Evolutionary conservation across 495 filamentous ascomycete genomes (phyloP).

Genomic region (Parmelia sp.): DNA sequence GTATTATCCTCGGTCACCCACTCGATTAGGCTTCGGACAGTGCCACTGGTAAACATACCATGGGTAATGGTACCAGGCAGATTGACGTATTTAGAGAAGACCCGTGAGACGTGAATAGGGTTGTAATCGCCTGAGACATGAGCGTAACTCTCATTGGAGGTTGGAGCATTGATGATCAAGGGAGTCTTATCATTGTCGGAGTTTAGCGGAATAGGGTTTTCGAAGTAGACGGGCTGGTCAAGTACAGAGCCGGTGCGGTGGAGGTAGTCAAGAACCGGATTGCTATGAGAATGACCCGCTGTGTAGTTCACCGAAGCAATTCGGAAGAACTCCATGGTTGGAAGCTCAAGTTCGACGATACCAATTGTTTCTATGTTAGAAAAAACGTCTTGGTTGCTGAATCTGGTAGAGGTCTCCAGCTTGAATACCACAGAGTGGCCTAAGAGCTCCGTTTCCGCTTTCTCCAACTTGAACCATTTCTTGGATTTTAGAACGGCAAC

Average conservation of each 20-base stretch:
- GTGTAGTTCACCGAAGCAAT: neutral
- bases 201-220: neutral
- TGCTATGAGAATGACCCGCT: neutral
- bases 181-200: neutral
- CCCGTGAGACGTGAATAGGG: constrained; percentile 33
- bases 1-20: too few species aligned
- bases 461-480: neutral
- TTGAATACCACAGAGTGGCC: neutral
- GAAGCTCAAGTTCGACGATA: neutral
- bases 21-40: too few species aligned
- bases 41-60: constrained; percentile 31
- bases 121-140: constrained; percentile 34
- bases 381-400: neutral
- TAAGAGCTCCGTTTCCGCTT: neutral
- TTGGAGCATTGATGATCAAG: constrained; percentile 25
- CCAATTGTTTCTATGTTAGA: neutral
- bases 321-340: neutral
- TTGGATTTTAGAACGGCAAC: neutral
- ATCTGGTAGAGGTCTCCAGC: neutral
- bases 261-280: constrained; percentile 1
- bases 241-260: neutral
- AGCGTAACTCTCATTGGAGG: constrained; percentile 28
- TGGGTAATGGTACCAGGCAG: constrained; percentile 35
- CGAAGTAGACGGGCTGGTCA: neutral
- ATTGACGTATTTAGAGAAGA: constrained; percentile 29